A percentile compares a stretch with the other conserved stretches of the same genome.
Evolutionary conservation across 208 protist species (phyloP).

Genomic region (Blastocrithidia nonstop): DNA sequence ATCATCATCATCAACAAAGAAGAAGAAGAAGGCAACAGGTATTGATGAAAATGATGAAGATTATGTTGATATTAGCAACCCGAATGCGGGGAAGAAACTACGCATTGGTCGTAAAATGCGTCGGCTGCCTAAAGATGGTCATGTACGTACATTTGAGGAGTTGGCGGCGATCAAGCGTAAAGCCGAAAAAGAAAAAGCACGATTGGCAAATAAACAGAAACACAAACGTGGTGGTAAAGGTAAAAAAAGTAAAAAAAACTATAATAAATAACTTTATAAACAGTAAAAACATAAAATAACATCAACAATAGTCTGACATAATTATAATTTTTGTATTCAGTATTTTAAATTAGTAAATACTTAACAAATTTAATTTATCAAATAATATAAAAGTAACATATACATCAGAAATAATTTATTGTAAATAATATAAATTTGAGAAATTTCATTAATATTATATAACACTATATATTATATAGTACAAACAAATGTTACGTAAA

Average conservation of each 20-base stretch:
- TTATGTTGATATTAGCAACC: constrained; percentile 71
- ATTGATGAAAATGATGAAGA: constrained; percentile 33
- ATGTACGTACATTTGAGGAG: constrained; percentile 78
- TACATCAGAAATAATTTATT: too few relatives aligned
- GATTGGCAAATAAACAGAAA: constrained; percentile 40
- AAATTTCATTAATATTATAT: too few relatives aligned
- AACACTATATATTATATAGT: too few relatives aligned
- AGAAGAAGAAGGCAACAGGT: background rate
- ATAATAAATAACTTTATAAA: background rate
- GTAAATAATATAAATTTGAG: too few relatives aligned
- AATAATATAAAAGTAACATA: too few relatives aligned
- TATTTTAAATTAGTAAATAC: too few relatives aligned
- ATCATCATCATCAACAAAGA: background rate
- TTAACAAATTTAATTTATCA: too few relatives aligned
- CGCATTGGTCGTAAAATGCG: constrained; percentile 75
- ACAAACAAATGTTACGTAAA: too few relatives aligned
- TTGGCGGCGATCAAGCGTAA: constrained; percentile 59
- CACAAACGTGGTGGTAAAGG: constrained; percentile 6
- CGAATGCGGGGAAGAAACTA: constrained; percentile 85
- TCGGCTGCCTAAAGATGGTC: constrained; percentile 73
- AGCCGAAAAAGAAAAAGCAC: constrained; percentile 63
- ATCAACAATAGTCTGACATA: too few relatives aligned
- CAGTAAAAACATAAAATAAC: too few relatives aligned
- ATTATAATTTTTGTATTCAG: too few relatives aligned
- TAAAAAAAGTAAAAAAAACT: constrained; percentile 7